Evolutionary conservation across 768 basidiomycete genomes (phyloP).

Genomic region (Rhodotorula babjevae): DNA sequence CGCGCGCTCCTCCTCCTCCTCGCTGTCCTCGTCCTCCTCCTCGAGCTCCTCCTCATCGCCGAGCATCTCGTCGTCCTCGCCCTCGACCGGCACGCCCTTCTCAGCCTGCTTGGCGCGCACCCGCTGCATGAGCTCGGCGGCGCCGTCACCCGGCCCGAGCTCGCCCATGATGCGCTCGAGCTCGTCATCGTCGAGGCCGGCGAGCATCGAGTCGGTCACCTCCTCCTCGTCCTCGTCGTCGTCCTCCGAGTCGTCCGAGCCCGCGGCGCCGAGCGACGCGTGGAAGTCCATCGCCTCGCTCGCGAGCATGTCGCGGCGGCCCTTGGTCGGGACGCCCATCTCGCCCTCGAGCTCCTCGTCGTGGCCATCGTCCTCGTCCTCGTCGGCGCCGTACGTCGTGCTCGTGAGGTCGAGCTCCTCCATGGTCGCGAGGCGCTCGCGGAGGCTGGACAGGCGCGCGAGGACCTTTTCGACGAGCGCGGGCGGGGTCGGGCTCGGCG

Average conservation of each 20-base stretch:
- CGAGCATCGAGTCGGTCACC: conserved; percentile 44
- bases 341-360: conserved; percentile 52
- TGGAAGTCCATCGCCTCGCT: conserved; percentile 38
- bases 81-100: conserved; percentile 33
- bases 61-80: conserved; percentile 20
- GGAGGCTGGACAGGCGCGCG: conserved; percentile 65
- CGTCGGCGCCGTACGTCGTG: conserved; percentile 46
- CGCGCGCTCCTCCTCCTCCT: conserved; percentile 53
- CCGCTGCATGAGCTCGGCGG: conserved; percentile 28
- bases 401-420: conserved; percentile 73
- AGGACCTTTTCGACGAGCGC: conserved; percentile 54
- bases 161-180: conserved; percentile 60
- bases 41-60: conserved; percentile 23
- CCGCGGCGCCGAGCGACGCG: conserved; percentile 10
- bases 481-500: conserved; percentile 53
- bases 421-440: conserved; percentile 64
- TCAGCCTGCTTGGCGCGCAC: conserved; percentile 34
- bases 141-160: conserved; percentile 46
- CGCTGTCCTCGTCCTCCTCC: conserved; percentile 51
- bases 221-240: conserved; percentile 50
- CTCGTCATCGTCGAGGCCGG: conserved; percentile 52
- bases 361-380: conserved; percentile 50
- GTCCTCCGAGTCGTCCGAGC: conserved; percentile 44
- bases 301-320: conserved; percentile 35
- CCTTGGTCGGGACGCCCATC: conserved; percentile 26